These are phyloP conservation scores for Zostera marina DNA, from an alignment of 116 monocot species.

Conservation along the genomic window DNA sequence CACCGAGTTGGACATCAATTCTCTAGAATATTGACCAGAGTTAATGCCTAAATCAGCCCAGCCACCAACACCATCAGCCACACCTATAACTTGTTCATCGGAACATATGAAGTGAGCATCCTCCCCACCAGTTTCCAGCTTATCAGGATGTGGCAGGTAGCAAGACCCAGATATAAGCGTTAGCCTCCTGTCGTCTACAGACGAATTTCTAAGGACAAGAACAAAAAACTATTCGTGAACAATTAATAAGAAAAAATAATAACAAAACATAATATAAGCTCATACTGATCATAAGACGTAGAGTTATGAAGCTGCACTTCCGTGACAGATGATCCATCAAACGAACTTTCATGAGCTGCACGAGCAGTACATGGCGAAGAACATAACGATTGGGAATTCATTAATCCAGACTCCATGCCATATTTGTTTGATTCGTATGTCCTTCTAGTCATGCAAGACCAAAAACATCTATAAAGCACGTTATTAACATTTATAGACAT, in stretches of 20 bases:
- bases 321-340: constrained; percentile 10
- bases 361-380: constrained; percentile 23
- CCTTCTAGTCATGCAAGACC: constrained; percentile 20
- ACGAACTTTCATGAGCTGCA: constrained; percentile 39
- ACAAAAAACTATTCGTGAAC: background rate
- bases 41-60: constrained; percentile 71
- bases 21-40: constrained; percentile 64
- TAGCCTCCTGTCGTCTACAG: constrained; percentile 4
- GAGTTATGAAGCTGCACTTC: constrained; percentile 25
- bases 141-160: constrained; percentile 73
- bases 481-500: constrained; percentile 12
- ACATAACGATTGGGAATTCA: constrained; percentile 20
- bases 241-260: background rate
- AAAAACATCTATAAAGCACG: constrained; percentile 25
- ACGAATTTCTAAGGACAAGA: constrained; percentile 5
- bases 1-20: constrained; percentile 55
- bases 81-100: constrained; percentile 47
- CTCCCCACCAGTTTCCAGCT: constrained; percentile 63
- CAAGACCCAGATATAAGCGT: constrained; percentile 50
- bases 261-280: constrained; percentile 1
- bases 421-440: constrained; percentile 13
- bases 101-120: constrained; percentile 73
- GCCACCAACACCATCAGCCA: constrained; percentile 79
- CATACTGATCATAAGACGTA: constrained; percentile 40
- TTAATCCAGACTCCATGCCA: constrained; percentile 12